Evolutionary conservation across 2,329 filamentous ascomycete species (phyloP).

Genomic region (Didymella lethalis): DNA sequence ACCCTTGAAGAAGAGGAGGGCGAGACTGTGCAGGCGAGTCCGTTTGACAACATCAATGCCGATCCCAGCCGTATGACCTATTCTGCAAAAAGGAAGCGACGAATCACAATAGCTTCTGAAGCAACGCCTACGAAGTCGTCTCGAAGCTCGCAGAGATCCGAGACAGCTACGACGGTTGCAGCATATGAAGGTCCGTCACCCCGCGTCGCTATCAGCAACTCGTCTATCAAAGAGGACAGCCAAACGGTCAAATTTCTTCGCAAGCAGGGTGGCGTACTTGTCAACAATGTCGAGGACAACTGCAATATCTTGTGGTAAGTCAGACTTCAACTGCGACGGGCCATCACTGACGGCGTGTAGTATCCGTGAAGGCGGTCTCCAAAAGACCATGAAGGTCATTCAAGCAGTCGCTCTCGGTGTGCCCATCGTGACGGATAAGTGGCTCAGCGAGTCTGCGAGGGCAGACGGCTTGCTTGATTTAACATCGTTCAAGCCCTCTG

Average conservation of each 20-base stretch:
- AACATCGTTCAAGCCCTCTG: slow-evolving; percentile 44
- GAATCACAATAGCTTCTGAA: slow-evolving; percentile 12
- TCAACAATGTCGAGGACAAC: slow-evolving; percentile 42
- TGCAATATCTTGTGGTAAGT: slow-evolving; percentile 48
- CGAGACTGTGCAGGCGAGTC: slow-evolving; percentile 21
- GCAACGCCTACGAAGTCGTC: slow-evolving; percentile 29
- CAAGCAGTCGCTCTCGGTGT: slow-evolving; percentile 54
- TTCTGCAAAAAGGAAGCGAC: slow-evolving; percentile 25
- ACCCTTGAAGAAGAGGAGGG: slow-evolving; percentile 12
- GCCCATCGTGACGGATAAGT: slow-evolving; percentile 57
- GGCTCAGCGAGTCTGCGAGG: slow-evolving; percentile 53
- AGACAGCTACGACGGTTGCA: slow-evolving; percentile 13
- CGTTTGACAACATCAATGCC: slow-evolving; percentile 19
- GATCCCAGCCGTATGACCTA: slow-evolving; percentile 8
- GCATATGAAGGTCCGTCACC: slow-evolving; percentile 38
- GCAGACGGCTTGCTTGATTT: slow-evolving; percentile 49
- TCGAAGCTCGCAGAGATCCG: slow-evolving; percentile 30
- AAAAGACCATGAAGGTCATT: slow-evolving; percentile 57
- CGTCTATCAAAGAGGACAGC: slow-evolving; percentile 34
- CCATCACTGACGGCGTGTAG: slow-evolving; percentile 38
- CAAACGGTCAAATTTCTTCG: slow-evolving; percentile 46
- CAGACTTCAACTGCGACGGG: background rate
- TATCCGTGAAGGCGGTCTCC: slow-evolving; percentile 50
- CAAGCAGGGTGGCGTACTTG: slow-evolving; percentile 39
- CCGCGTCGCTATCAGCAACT: slow-evolving; percentile 48